These are phyloP conservation scores for Yamadazyma phyllophila DNA, from an alignment of 805 yeast genomes.

Conservation along the genomic window DNA sequence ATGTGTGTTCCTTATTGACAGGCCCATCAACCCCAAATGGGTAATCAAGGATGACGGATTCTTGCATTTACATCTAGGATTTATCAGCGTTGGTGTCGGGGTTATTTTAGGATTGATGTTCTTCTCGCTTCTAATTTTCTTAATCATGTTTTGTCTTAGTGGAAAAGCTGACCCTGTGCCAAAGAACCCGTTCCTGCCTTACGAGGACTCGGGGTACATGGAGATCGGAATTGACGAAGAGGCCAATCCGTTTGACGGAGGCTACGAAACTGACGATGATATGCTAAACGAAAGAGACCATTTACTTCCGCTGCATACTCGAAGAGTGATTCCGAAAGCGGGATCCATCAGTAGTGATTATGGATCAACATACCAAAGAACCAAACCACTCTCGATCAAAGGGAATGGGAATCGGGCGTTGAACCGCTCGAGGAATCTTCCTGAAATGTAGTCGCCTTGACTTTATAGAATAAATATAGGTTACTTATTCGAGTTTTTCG, in stretches of 20 bases:
- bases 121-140: constrained; percentile 23
- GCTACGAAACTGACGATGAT: constrained; percentile 45
- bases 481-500: not conserved
- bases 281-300: constrained; percentile 30
- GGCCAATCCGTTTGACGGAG: constrained; percentile 26
- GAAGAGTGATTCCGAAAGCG: constrained; percentile 1
- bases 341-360: constrained; percentile 6
- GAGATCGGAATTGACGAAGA: constrained; percentile 34
- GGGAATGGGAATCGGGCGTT: not conserved
- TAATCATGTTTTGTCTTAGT: constrained; percentile 18
- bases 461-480: not conserved
- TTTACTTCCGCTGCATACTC: constrained; percentile 23
- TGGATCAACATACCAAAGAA: not conserved
- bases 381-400: constrained; percentile 6
- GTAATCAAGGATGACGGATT: constrained; percentile 43
- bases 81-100: constrained; percentile 67
- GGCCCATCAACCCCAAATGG: constrained; percentile 69
- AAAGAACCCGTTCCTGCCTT: constrained; percentile 12
- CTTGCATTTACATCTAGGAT: constrained; percentile 61
- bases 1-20: constrained; percentile 65
- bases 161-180: constrained; percentile 7
- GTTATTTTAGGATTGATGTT: constrained; percentile 57
- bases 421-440: constrained; percentile 6
- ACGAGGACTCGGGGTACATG: constrained; percentile 32
- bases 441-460: constrained; percentile 27